Base-by-base conservation (phyloP, 163 green algal genomes). In the Prototheca wickerhamii region DNA sequence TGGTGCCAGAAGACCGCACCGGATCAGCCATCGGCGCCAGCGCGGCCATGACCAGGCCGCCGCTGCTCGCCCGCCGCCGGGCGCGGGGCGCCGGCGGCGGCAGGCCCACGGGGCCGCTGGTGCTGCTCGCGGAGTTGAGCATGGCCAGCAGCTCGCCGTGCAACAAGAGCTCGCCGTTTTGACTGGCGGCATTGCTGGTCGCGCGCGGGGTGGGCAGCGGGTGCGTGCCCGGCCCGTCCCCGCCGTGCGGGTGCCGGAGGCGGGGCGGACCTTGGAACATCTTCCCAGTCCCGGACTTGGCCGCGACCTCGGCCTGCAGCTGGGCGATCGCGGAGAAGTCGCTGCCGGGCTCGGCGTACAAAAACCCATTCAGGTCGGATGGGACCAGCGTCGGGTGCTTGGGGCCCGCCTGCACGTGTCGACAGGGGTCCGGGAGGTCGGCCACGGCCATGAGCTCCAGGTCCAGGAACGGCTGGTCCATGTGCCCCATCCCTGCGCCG, bases 371-470 rank as follows among this genome's bases (percentile, higher is more conserved):
- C 10, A 65, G 40, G 12, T 65, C 60, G 26, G 43, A 34, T 1
- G 25, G n/a, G 29, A n/a, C 20, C 17, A 65, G 60, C 26, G 15
- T n/a, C 8, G 5, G 18, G 28, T 46, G 25, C 58, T 26, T 28
- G 10, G 17, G 28, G 17, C 51, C 51, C 23, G 31, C 7, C 29
- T 25, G 26, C 35, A 29, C 35, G 58, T n/a, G 30, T 23, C 55
- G 32, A 5, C 50, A 42, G 2, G 65, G 65, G 58, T 71, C 58
- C 25, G 59, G 58, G 46, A 71, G 58, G 65, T 71, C 65, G 5
- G 58, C 46, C 46, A 71, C 29, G 4, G 57, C 23, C 33, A 71
- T 54, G 15, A 71, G 43, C 44, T 71, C 64, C 21, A 65, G 44
- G 23, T 54, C 46, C 18, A 54, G 46, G 23, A 54, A 54, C 12